phyloP scores from a whole-genome alignment of 257 asterid species.

The Anisodus tanguticus region DNA sequence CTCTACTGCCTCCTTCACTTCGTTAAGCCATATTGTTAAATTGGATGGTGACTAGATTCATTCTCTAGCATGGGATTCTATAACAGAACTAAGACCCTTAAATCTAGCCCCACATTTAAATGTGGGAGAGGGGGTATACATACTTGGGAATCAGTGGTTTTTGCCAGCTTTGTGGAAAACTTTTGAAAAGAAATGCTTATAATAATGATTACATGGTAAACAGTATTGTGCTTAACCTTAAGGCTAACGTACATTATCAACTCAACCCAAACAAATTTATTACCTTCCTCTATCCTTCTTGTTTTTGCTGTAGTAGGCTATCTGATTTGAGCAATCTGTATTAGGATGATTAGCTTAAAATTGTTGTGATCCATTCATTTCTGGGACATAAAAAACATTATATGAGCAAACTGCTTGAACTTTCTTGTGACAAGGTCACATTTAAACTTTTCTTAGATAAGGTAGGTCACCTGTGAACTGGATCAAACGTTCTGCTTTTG shows the following conservation, averaged over 20 bases:
- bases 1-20: neutral
- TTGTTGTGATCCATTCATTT: neutral
- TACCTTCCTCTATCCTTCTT: slow-evolving; percentile 9
- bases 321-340: neutral
- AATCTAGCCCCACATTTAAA: neutral
- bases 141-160: neutral
- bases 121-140: neutral
- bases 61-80: neutral
- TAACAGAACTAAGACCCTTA: neutral
- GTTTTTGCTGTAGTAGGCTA: neutral
- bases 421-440: slow-evolving; percentile 6
- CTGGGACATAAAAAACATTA: neutral
- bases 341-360: slow-evolving; percentile 3
- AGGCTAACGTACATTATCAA: neutral
- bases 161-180: neutral
- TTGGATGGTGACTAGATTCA: neutral
- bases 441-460: neutral
- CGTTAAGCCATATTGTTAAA: neutral
- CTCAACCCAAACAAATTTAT: slow-evolving; percentile 22
- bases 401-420: neutral
- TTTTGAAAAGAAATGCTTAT: neutral
- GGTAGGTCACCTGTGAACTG: neutral
- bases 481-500: neutral
- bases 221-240: neutral
- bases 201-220: slow-evolving; percentile 14